Evolutionary conservation across 1,139 yeast species (phyloP), one percentile per base, ranked within the genome.

Genomic region (Eremothecium sinecaudum): DNA sequence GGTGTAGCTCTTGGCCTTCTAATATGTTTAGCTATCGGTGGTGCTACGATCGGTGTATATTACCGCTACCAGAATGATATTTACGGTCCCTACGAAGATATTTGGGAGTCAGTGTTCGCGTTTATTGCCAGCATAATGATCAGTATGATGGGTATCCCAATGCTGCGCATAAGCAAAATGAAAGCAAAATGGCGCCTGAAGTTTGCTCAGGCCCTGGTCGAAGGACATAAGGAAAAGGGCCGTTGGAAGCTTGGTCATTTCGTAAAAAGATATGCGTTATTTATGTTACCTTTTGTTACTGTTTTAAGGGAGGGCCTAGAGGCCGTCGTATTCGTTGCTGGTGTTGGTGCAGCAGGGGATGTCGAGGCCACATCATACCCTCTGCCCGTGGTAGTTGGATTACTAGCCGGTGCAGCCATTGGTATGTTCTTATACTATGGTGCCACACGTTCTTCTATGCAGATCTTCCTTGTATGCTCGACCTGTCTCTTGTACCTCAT

Each of bases 51-150:
- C 33, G 68, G 73, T 40, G 73, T 80, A 24, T 86, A 86, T 63
- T 83, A 83, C 55, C 61, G 79, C 34, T 63, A 82, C 36, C 87
- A 92, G 24, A 74, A 73, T 40, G 90, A 86, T 61, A 71, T 81
- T 40, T 83, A 93, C 79, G 75, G 87, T 16, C 64, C 69, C 37
- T 74, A 95, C 1, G 96, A 86, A 56, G 72, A 92, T 49, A 58
- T 84, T 31, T 86, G 96, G 96, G 96, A 86, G 62, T 95, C 94
- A 31, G 62, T 78, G 7, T 86, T 86, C 57, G 82, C 92, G 47
- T 66, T 86, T 41, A 62, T 84, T 41, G 86, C 94, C 5, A 73
- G 92, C 18, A 50, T 78, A 7, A 78, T 86, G 63, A 86, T 86
- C 53, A 79, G 94, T 4, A 63, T 80, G 34, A 84, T 86, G 95